Evolutionary conservation across 441 rosid genomes (phyloP).

Genomic region (Omphalea diandra): DNA sequence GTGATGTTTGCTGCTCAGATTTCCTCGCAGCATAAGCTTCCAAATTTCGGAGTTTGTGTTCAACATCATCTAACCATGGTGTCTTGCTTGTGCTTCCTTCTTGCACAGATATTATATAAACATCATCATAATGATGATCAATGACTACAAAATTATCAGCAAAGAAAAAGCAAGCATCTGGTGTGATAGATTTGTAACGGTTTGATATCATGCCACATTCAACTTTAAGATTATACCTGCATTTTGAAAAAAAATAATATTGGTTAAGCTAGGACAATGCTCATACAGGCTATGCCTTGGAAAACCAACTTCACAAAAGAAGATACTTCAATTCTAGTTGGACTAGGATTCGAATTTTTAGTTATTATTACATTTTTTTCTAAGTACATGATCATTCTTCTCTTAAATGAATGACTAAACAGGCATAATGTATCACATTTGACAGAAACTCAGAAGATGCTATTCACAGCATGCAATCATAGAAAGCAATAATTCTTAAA

Average conservation of each 20-base stretch:
- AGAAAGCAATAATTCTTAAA: too few relatives aligned
- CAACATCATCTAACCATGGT: slow-evolving; percentile 66
- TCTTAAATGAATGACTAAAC: neutral
- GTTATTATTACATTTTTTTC: neutral
- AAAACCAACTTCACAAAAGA: neutral
- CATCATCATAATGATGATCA: slow-evolving; percentile 70
- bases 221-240: slow-evolving; percentile 87
- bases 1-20: slow-evolving; percentile 29
- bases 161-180: slow-evolving; percentile 93
- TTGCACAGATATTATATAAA: slow-evolving; percentile 65
- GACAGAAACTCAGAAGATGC: neutral
- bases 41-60: slow-evolving; percentile 56
- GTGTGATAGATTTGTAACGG: slow-evolving; percentile 70
- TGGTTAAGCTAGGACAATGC: neutral
- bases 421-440: neutral
- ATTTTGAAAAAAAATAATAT: neutral
- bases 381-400: too few relatives aligned
- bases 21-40: slow-evolving; percentile 33
- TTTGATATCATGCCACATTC: slow-evolving; percentile 78
- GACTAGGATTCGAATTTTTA: neutral
- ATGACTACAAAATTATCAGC: slow-evolving; percentile 69
- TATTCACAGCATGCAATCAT: neutral
- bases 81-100: slow-evolving; percentile 37
- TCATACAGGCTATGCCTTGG: neutral
- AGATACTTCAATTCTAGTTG: neutral